Conservation (phyloP, 2,329 filamentous ascomycete species). For the Celoporthe dispersa region DNA sequence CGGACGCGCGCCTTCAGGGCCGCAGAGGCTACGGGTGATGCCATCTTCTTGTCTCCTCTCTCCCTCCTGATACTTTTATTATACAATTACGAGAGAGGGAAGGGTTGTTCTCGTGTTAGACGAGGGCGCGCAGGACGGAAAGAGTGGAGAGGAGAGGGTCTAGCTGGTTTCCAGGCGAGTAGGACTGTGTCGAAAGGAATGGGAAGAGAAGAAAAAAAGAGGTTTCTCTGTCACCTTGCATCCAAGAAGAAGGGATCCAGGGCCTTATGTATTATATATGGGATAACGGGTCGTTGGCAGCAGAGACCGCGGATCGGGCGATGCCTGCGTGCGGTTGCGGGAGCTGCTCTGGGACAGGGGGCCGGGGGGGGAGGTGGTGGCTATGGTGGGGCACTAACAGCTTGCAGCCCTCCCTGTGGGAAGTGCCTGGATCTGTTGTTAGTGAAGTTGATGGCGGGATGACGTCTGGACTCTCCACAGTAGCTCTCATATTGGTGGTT, state of each 20-base stretch:
- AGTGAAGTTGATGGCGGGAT: background rate
- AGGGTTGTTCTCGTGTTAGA: background rate
- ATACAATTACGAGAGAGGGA: background rate
- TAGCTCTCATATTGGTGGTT: background rate
- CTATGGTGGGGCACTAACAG: constrained; percentile 11
- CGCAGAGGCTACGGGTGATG: constrained; percentile 65
- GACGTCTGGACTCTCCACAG: constrained; percentile 1
- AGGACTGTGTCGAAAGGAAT: background rate
- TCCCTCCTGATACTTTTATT: background rate
- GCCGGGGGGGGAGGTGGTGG: background rate
- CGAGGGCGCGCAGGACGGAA: background rate
- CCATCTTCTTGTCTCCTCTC: constrained; percentile 42
- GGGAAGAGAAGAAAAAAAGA: background rate
- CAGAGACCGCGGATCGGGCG: background rate
- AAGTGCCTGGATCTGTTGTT: constrained; percentile 2
- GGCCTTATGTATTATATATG: constrained; percentile 1
- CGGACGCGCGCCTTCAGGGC: constrained; percentile 76
- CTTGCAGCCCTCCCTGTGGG: background rate
- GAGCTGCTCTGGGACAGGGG: background rate
- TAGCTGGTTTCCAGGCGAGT: background rate
- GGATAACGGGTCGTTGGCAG: constrained; percentile 5
- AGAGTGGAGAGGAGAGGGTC: constrained; percentile 5
- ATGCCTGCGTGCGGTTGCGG: constrained; percentile 2
- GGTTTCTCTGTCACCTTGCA: background rate
- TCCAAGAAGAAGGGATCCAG: background rate